A percentile compares a stretch with the other conserved stretches of the same genome.
Evolutionary conservation across 352 stramenopile genomes (phyloP).

Genomic region (Globisporangium cederbergense): DNA sequence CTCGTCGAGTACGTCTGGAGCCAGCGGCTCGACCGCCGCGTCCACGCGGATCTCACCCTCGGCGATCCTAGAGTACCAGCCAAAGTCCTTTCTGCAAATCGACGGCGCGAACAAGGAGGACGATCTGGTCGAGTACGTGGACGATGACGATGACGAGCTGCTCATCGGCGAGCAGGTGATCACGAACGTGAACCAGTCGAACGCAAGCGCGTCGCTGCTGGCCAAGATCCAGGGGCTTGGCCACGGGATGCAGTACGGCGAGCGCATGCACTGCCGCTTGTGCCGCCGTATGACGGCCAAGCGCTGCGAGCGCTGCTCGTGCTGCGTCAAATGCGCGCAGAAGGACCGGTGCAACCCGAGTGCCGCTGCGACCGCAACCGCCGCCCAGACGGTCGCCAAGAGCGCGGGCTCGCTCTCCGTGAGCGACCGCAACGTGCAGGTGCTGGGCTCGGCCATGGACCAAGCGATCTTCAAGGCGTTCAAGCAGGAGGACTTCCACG

Average conservation of each 20-base stretch:
- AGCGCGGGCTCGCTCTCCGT: conserved; percentile 43
- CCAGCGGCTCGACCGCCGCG: conserved; percentile 4
- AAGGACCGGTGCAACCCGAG: conserved; percentile 52
- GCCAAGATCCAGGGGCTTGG: conserved; percentile 67
- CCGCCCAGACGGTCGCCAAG: not conserved
- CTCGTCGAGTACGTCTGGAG: conserved; percentile 10
- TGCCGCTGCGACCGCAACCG: not conserved
- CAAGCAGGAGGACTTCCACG: conserved; percentile 72
- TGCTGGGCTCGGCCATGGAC: conserved; percentile 83
- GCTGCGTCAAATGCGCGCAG: conserved; percentile 74
- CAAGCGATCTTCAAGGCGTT: conserved; percentile 80
- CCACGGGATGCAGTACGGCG: conserved; percentile 70
- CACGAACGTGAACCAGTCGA: conserved; percentile 71
- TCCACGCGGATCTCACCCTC: conserved; percentile 23
- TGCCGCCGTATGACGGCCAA: conserved; percentile 79
- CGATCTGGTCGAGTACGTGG: conserved; percentile 55
- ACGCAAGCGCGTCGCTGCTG: conserved; percentile 66
- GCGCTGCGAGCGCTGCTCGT: conserved; percentile 58
- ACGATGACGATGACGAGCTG: conserved; percentile 67
- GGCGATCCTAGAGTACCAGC: conserved; percentile 68
- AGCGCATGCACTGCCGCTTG: conserved; percentile 57
- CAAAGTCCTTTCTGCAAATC: conserved; percentile 67
- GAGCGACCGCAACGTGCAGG: conserved; percentile 69
- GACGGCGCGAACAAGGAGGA: conserved; percentile 44
- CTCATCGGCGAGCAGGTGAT: conserved; percentile 60